Evolutionary conservation across 495 filamentous ascomycete genomes (phyloP).

Genomic region (Staphylotrichum longicolle): DNA sequence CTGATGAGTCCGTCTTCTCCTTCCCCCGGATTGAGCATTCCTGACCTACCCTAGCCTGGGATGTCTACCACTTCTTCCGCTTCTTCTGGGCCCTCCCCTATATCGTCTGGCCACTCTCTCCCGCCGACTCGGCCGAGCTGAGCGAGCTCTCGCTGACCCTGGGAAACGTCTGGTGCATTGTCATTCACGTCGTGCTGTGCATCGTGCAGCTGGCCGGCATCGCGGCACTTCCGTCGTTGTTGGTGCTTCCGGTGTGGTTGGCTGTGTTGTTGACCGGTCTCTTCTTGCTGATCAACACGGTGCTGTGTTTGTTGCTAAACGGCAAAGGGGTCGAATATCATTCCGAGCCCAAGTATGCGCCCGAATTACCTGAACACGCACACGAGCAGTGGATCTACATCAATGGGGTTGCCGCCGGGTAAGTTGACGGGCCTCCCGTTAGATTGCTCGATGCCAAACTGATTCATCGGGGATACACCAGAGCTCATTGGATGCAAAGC

Average conservation of each 20-base stretch:
- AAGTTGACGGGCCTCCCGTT: constrained; percentile 21
- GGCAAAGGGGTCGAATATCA: constrained; percentile 41
- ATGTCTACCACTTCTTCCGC: constrained; percentile 53
- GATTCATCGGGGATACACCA: constrained; percentile 12
- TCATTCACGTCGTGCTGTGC: constrained; percentile 51
- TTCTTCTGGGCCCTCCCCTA: constrained; percentile 52
- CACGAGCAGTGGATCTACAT: constrained; percentile 74
- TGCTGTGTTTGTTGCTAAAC: constrained; percentile 53
- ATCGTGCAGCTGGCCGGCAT: constrained; percentile 52
- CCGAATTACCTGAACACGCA: constrained; percentile 41
- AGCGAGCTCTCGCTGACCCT: constrained; percentile 57
- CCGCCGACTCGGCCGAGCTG: constrained; percentile 49
- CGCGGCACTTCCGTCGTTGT: constrained; percentile 46
- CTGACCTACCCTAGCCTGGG: constrained; percentile 32
- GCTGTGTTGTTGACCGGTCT: constrained; percentile 33
- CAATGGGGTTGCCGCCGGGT: constrained; percentile 66
- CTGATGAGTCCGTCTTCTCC: constrained; percentile 37
- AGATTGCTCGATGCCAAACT: too few species aligned
- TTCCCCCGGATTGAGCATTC: too few species aligned
- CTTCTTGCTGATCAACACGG: constrained; percentile 48
- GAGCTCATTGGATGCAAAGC: constrained; percentile 59
- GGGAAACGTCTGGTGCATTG: constrained; percentile 50
- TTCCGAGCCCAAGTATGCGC: constrained; percentile 45
- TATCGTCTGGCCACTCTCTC: constrained; percentile 52
- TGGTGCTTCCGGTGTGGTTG: constrained; percentile 55